Percentiles rank a stretch among this genome's conserved stretches.
Evolutionary conservation across 2,329 filamentous ascomycete genomes (phyloP).

Genomic region (Colletotrichum horii): DNA sequence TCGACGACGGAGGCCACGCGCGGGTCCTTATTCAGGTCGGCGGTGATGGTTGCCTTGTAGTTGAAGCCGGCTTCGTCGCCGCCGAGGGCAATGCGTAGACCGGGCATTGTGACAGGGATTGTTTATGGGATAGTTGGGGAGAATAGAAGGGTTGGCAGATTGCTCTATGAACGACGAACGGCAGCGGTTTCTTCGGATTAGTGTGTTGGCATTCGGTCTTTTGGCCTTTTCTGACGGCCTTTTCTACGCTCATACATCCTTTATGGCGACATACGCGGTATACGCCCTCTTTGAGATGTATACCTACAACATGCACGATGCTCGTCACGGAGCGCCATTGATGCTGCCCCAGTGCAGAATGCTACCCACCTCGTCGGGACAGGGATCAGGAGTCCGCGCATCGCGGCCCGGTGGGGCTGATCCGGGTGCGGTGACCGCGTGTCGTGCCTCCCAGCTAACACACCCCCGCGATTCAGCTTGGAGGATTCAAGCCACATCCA

Average conservation of each 20-base stretch:
- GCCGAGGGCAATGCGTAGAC: constrained; percentile 20
- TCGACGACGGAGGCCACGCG: constrained; percentile 74
- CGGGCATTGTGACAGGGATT: not conserved
- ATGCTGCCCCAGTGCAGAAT: not conserved
- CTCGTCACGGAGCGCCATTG: not conserved
- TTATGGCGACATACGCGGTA: not conserved
- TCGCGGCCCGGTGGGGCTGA: not conserved
- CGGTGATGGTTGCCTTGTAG: constrained; percentile 81
- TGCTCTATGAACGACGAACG: not conserved
- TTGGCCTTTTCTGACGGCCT: not conserved
- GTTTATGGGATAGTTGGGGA: not conserved
- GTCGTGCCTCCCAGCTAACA: not conserved
- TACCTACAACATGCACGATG: not conserved
- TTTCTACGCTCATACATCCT: not conserved
- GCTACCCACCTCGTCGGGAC: not conserved
- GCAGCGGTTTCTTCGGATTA: not conserved
- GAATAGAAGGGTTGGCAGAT: not conserved
- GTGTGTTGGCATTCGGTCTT: not conserved
- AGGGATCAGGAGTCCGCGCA: not conserved
- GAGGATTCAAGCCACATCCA: not conserved
- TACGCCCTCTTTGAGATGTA: not conserved
- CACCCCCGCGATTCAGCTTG: not conserved
- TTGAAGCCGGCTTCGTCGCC: constrained; percentile 69
- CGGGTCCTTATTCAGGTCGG: constrained; percentile 69
- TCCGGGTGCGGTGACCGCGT: not conserved